Base-by-base conservation (phyloP, 495 filamentous ascomycete species). In the Xylaria venustula region DNA sequence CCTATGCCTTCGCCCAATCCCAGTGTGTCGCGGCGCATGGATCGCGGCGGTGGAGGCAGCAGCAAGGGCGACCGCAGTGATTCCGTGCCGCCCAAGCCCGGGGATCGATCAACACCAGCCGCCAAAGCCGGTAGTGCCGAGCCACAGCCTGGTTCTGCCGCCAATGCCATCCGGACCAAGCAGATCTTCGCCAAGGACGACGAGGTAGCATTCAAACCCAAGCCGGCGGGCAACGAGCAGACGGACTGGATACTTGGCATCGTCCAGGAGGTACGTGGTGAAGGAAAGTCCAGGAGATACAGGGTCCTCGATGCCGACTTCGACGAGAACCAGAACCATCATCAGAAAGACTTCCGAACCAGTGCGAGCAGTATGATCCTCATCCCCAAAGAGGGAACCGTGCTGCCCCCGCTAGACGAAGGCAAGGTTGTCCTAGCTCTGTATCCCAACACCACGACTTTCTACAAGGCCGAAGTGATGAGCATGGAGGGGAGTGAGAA, bases 381-480 rank as follows among this genome's bases (percentile, higher is more conserved):
- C 7, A 96, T 98, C 45, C 76, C 79, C 1, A 67, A 66, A 23
- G 91, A 91, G 2, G 81, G 76, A 8, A 75, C 79, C 32, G 76
- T 78, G 7, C 71, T 97, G 46, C 79, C 85, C 1, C 83, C 88
- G 11, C 93, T 93, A 66, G 80, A 93, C 1, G 76, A 84, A 54
- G 92, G 92, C 14, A 92, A 90, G 68, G 85, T 85, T 22, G 91
- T 96, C 28, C 76, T 96, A 53, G 91, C 91, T 0, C 77, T 90
- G 40, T 96, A 96, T 68, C 91, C 91, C 0, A 88, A 92, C 58
- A 99, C 95, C 9, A 97, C 94, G 2, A 97, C 93, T 0, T 99
- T 99, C 68, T 99, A 99, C 73, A 88, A 91, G 67, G 94, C 95
- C 11, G 93, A 97, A 64, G 93, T 98, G 17, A 92, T 91, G 79